These are phyloP conservation scores for Musa troglodytarum DNA, from an alignment of 176 grass and related monocot species.

Conservation along the genomic window DNA sequence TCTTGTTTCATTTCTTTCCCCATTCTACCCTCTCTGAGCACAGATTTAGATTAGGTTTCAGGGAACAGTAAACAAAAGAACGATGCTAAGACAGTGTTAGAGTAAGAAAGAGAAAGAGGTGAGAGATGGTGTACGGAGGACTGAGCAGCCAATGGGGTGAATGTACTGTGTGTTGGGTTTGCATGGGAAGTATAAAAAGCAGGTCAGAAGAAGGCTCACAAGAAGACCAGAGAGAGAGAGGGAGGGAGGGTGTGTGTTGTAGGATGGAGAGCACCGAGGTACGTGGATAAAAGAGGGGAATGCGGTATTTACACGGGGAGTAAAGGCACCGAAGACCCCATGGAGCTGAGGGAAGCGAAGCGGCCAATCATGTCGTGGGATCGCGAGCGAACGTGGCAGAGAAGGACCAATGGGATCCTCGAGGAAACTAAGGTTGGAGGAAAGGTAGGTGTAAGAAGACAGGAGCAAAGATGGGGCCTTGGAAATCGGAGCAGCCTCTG, in stretches of 20 bases:
- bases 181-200: background rate
- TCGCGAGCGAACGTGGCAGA: conserved; percentile 39
- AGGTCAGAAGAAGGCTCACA: background rate
- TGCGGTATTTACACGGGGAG: background rate
- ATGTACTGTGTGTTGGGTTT: background rate
- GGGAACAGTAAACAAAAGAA: background rate
- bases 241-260: background rate
- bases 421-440: conserved; percentile 39
- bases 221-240: background rate
- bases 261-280: background rate
- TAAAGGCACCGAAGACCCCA: background rate
- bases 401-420: conserved; percentile 33
- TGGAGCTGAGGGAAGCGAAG: background rate
- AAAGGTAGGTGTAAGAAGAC: conserved; percentile 9
- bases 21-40: background rate
- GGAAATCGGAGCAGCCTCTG: conserved; percentile 26
- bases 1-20: background rate
- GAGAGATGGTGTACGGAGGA: background rate
- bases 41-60: background rate
- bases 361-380: conserved; percentile 43
- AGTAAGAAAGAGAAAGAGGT: background rate
- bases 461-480: background rate
- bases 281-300: background rate
- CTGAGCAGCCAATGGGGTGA: conserved; percentile 16
- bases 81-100: background rate